phyloP scores from a whole-genome alignment of 805 yeast genomes.

The Wickerhamomyces bisporus region DNA sequence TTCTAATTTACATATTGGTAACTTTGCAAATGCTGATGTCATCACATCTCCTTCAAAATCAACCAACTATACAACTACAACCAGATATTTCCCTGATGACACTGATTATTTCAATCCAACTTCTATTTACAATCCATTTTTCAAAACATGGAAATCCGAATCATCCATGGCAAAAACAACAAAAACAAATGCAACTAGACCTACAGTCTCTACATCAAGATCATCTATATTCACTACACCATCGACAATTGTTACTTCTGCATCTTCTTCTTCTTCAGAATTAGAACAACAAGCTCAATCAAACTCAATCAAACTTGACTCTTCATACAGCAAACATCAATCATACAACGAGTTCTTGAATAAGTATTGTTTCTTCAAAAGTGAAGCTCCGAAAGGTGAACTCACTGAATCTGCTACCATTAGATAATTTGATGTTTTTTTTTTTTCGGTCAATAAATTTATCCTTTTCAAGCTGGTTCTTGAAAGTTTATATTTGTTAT shows the following conservation, averaged over 20 bases:
- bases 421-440: neutral
- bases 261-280: neutral
- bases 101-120: conserved; percentile 22
- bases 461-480: too few species aligned
- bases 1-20: conserved; percentile 3
- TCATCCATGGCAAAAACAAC: too few species aligned
- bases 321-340: conserved; percentile 1
- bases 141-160: conserved; percentile 9
- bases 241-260: conserved; percentile 2
- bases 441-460: neutral
- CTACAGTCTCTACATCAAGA: conserved; percentile 4
- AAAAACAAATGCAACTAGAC: too few species aligned
- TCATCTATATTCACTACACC: conserved; percentile 9
- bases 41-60: conserved; percentile 9
- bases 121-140: conserved; percentile 8
- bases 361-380: conserved; percentile 23
- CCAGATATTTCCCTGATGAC: conserved; percentile 24
- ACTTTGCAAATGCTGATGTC: conserved; percentile 11
- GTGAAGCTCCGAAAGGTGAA: conserved; percentile 11
- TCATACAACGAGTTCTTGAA: conserved; percentile 21
- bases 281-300: neutral
- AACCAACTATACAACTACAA: conserved; percentile 11
- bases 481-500: too few species aligned
- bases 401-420: conserved; percentile 3
- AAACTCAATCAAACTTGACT: neutral